Conservation (phyloP, 1,139 yeast genomes). For the Yamadazyma blattariae region DNA sequence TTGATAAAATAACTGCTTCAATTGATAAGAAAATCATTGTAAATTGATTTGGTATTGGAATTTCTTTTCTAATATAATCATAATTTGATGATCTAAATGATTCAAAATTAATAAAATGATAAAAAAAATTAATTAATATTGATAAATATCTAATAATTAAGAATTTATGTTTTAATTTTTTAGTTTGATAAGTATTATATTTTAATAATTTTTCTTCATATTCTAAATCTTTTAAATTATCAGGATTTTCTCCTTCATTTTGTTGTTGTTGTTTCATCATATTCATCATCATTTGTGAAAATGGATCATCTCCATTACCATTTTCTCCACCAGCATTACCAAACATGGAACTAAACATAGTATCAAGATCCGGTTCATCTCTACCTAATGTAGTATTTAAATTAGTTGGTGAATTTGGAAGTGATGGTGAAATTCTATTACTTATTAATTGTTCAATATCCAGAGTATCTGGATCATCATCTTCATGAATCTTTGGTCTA, state of each 20-base stretch:
- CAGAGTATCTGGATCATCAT: slow-evolving; percentile 16
- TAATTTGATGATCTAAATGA: slow-evolving; percentile 32
- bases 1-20: slow-evolving; percentile 34
- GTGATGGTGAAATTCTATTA: slow-evolving; percentile 11
- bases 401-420: slow-evolving; percentile 3
- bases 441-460: slow-evolving; percentile 16
- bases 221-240: slow-evolving; percentile 21
- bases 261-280: slow-evolving; percentile 16
- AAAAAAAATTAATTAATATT: slow-evolving; percentile 30
- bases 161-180: slow-evolving; percentile 30
- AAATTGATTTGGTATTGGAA: slow-evolving; percentile 18
- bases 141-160: slow-evolving; percentile 27
- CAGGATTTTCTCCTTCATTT: slow-evolving; percentile 9
- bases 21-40: slow-evolving; percentile 28
- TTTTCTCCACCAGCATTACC: slow-evolving; percentile 14
- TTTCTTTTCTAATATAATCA: slow-evolving; percentile 18
- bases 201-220: slow-evolving; percentile 30
- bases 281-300: slow-evolving; percentile 33
- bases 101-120: slow-evolving; percentile 26
- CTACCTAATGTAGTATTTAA: slow-evolving; percentile 1
- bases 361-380: slow-evolving; percentile 26
- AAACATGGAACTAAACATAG: slow-evolving; percentile 32
- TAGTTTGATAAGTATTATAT: slow-evolving; percentile 33
- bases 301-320: slow-evolving; percentile 18
- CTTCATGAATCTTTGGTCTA: slow-evolving; percentile 6